Percentiles rank a stretch among this genome's conserved stretches.
These are phyloP conservation scores for Macrotyloma uniflorum DNA, from an alignment of 306 rosid genomes.

Conservation along the genomic window DNA sequence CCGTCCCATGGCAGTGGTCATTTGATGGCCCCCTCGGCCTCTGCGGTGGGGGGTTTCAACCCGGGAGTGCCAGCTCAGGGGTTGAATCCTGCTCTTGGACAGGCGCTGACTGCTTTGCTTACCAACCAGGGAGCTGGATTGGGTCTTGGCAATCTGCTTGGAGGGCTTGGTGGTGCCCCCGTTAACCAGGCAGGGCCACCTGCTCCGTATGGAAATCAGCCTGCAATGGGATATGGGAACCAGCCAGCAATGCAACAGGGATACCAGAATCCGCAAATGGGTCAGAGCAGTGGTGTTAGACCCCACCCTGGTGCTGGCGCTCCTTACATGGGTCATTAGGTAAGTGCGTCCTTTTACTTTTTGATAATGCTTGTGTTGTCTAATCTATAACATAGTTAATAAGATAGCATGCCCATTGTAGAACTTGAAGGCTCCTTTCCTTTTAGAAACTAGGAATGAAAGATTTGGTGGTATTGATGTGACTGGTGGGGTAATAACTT, in stretches of 20 bases:
- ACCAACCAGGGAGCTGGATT: conserved; percentile 70
- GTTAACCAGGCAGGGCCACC: conserved; percentile 58
- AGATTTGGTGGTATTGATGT: background rate
- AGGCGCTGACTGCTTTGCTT: conserved; percentile 66
- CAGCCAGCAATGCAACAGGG: conserved; percentile 66
- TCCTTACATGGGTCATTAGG: conserved; percentile 83
- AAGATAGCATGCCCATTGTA: background rate
- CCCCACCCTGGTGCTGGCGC: conserved; percentile 75
- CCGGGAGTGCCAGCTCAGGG: conserved; percentile 53
- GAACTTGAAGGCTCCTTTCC: background rate
- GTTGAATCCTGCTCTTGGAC: conserved; percentile 66
- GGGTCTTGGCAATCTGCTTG: conserved; percentile 70
- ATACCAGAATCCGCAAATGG: conserved; percentile 76
- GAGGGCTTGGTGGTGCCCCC: conserved; percentile 61
- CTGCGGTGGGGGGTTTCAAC: conserved; percentile 60
- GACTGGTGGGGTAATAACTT: background rate
- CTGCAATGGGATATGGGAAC: conserved; percentile 60
- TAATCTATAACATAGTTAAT: background rate
- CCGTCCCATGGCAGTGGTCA: conserved; percentile 46
- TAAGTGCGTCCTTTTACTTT: conserved; percentile 23
- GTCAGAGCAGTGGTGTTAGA: conserved; percentile 60
- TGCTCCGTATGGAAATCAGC: conserved; percentile 57
- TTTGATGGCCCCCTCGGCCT: conserved; percentile 65
- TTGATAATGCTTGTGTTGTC: background rate
- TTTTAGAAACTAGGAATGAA: background rate